phyloP scores from a whole-genome alignment of 202 grass and related monocot genomes.

The Cymbopogon flexuosus region DNA sequence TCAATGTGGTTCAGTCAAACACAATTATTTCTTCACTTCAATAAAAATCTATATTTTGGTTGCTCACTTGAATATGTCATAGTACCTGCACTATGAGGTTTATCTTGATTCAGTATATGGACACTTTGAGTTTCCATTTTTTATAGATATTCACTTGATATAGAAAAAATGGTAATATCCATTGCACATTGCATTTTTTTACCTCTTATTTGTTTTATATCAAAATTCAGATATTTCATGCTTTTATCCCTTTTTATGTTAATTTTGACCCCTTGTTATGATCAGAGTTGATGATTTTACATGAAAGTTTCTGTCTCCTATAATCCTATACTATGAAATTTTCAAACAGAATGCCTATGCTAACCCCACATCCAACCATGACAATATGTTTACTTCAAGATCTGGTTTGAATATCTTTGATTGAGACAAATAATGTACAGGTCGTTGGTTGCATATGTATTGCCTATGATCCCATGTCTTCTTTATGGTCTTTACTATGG shows the following conservation, averaged over 20 bases:
- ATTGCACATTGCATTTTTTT: not conserved
- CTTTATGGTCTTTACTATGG: constrained; percentile 81
- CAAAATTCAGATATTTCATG: not conserved
- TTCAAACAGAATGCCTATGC: constrained; percentile 3
- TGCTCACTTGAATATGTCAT: not conserved
- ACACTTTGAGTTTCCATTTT: not conserved
- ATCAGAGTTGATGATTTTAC: not conserved
- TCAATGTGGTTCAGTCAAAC: not conserved
- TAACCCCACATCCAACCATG: not conserved
- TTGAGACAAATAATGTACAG: constrained; percentile 54
- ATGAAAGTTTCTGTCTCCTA: constrained; percentile 10
- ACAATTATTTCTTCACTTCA: not conserved
- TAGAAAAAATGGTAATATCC: not conserved
- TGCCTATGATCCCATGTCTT: constrained; percentile 67
- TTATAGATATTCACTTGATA: not conserved
- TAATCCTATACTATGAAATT: not conserved
- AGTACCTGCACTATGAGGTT: not conserved
- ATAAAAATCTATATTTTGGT: not conserved
- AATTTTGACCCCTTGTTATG: not conserved
- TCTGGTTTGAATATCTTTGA: constrained; percentile 17
- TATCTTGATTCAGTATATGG: not conserved
- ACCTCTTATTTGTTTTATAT: not conserved
- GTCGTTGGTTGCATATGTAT: constrained; percentile 62
- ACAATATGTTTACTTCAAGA: not conserved
- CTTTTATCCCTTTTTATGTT: not conserved